Evolutionary conservation across 495 filamentous ascomycete genomes (phyloP).

Genomic region (Penicillium odoratum): DNA sequence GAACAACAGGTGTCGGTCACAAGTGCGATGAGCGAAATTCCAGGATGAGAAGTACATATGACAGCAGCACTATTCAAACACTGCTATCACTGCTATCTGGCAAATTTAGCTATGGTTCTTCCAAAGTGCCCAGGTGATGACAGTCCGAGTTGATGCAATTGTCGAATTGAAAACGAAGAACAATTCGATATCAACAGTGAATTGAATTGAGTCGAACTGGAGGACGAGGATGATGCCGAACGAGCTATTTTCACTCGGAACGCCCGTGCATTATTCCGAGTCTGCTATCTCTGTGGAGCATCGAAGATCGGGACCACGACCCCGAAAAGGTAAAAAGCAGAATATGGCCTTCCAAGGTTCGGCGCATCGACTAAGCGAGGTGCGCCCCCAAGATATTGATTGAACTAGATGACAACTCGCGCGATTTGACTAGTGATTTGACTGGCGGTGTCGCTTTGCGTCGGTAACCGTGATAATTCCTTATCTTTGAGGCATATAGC

Average conservation of each 20-base stretch:
- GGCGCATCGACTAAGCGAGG: not conserved
- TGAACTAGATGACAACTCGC: not conserved
- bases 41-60: too few relatives aligned
- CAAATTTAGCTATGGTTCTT: too few relatives aligned
- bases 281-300: not conserved
- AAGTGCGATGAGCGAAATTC: too few relatives aligned
- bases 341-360: not conserved
- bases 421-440: not conserved
- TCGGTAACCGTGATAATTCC: not conserved
- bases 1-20: too few relatives aligned
- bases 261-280: not conserved
- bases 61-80: too few relatives aligned
- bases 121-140: too few relatives aligned
- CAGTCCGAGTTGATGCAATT: not conserved
- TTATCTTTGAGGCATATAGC: slow-evolving; percentile 11
- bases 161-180: not conserved
- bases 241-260: not conserved
- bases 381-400: not conserved
- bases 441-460: not conserved
- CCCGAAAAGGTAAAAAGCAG: not conserved
- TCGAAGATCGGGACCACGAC: not conserved
- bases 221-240: not conserved
- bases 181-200: not conserved
- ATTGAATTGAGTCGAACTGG: not conserved
- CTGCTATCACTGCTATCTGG: not conserved